These are phyloP conservation scores for Smittium culicis DNA, from an alignment of 371 early-diverging fungal genomes.

Conservation along the genomic window DNA sequence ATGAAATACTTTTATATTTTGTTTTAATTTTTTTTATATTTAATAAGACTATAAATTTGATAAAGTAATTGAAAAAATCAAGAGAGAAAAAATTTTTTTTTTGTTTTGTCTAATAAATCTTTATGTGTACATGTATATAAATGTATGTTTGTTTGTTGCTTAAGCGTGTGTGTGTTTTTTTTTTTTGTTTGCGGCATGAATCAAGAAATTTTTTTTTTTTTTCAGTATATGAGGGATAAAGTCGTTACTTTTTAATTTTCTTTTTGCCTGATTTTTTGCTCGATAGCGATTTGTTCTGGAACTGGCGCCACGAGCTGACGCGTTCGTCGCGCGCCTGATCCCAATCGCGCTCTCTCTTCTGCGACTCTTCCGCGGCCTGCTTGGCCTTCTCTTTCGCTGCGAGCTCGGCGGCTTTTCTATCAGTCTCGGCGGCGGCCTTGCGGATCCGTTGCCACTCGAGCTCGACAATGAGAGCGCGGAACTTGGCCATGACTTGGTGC, in stretches of 20 bases:
- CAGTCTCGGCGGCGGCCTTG: conserved; percentile 51
- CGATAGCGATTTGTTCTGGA: conserved; percentile 11
- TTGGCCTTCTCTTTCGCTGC: conserved; percentile 30
- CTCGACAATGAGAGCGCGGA: conserved; percentile 19
- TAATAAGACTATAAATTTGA: too few species aligned
- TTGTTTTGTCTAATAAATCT: too few species aligned
- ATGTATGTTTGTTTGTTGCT: too few species aligned
- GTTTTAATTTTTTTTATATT: too few species aligned
- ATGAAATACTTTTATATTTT: too few species aligned
- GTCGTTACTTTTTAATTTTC: neutral
- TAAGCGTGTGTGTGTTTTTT: too few species aligned
- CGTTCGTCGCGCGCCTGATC: conserved; percentile 45
- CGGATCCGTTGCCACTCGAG: conserved; percentile 29
- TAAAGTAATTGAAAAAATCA: too few species aligned
- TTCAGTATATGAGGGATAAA: too few species aligned
- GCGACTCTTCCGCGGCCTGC: conserved; percentile 41
- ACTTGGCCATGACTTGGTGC: conserved; percentile 17
- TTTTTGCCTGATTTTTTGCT: conserved; percentile 1
- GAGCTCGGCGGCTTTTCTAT: conserved; percentile 39
- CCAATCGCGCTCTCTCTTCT: conserved; percentile 55
- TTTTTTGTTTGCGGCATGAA: too few species aligned
- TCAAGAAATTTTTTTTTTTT: too few species aligned
- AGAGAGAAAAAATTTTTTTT: too few species aligned
- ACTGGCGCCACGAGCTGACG: conserved; percentile 35
- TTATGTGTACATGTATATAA: too few species aligned